Percentiles rank a stretch among this genome's conserved stretches.
phyloP scores from a whole-genome alignment of 345 rosid genomes.

The Anastatica hierochuntica region DNA sequence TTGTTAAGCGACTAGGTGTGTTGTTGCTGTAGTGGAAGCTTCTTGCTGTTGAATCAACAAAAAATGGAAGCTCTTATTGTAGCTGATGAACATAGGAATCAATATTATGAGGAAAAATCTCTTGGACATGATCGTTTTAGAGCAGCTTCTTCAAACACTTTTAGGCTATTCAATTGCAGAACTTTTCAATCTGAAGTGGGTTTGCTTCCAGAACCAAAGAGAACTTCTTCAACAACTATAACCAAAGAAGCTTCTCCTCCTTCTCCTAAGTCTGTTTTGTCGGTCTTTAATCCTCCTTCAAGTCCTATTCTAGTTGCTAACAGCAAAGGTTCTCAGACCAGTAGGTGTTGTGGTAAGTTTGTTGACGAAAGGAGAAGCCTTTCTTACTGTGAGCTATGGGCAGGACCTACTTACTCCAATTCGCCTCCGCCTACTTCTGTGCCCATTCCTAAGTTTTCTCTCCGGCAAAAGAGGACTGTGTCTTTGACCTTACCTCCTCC shows the following conservation, averaged over 20 bases:
- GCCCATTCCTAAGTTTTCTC: conserved; percentile 84
- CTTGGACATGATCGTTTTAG: conserved; percentile 33
- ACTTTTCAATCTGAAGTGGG: conserved; percentile 67
- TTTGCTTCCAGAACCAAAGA: conserved; percentile 60
- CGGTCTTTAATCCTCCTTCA: conserved; percentile 4
- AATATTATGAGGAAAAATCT: conserved; percentile 38
- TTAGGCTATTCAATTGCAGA: conserved; percentile 63
- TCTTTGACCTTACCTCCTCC: conserved; percentile 51
- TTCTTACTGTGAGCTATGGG: conserved; percentile 76
- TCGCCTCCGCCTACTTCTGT: conserved; percentile 92
- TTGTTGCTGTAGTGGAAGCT: not conserved
- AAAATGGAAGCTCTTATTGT: conserved; percentile 77
- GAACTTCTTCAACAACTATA: conserved; percentile 24
- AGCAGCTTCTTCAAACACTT: conserved; percentile 44
- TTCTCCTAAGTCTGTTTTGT: conserved; percentile 19
- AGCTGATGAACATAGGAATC: conserved; percentile 56
- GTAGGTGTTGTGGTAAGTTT: no score
- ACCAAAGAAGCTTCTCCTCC: conserved; percentile 24
- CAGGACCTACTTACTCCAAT: conserved; percentile 95
- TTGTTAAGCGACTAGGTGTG: no score
- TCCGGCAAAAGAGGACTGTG: conserved; percentile 45
- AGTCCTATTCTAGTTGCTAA: conserved; percentile 44
- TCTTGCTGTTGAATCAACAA: not conserved
- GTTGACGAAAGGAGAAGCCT: conserved; percentile 28
- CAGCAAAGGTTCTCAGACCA: conserved; percentile 14